phyloP scores from a whole-genome alignment of 73 alveolate genomes.

The Blepharisma japonicum region DNA sequence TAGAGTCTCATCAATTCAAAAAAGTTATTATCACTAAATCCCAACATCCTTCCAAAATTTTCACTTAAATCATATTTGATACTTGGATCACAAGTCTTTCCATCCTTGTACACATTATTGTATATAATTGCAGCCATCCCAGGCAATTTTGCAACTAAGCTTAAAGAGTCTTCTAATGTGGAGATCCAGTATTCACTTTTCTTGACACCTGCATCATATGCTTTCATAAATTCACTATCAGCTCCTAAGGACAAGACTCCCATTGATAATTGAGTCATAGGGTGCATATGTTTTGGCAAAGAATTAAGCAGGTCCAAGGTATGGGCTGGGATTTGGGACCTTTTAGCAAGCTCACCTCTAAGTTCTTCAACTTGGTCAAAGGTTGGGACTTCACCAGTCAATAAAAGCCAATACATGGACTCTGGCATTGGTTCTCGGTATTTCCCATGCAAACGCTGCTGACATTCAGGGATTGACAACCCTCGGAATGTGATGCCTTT shows the following conservation, averaged over 20 bases:
- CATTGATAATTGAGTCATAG: constrained; percentile 76
- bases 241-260: constrained; percentile 67
- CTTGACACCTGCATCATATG: constrained; percentile 66
- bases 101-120: constrained; percentile 59
- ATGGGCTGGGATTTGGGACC: neutral
- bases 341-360: constrained; percentile 5
- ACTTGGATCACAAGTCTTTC: constrained; percentile 37
- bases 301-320: neutral
- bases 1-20: constrained; percentile 78
- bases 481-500: constrained; percentile 83
- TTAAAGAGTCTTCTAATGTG: constrained; percentile 71
- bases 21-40: constrained; percentile 51
- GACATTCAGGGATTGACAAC: constrained; percentile 59
- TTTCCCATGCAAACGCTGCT: constrained; percentile 58
- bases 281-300: constrained; percentile 70
- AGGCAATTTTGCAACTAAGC: constrained; percentile 77
- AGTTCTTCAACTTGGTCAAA: constrained; percentile 26
- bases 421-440: constrained; percentile 82
- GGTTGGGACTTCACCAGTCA: constrained; percentile 74
- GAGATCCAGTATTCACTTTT: constrained; percentile 81
- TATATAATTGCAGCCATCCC: constrained; percentile 78
- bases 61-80: constrained; percentile 67
- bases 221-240: constrained; percentile 57
- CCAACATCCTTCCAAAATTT: constrained; percentile 70
- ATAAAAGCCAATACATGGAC: constrained; percentile 59